phyloP scores from a whole-genome alignment of 1,284 basidiomycete genomes.

The Leucoagaricus sp. region DNA sequence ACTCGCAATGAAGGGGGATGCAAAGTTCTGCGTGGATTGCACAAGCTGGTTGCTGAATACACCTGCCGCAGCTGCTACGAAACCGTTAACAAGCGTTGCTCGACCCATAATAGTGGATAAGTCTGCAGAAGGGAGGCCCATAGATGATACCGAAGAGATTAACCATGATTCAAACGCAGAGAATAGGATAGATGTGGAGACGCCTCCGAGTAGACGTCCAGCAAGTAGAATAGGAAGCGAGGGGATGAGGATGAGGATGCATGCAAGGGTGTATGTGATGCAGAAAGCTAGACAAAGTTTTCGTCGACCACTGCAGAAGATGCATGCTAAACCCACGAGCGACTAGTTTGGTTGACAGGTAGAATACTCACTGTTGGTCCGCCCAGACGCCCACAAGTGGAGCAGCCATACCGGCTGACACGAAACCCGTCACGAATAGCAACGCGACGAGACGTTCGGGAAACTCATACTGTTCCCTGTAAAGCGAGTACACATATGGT shows the following conservation, averaged over 20 bases:
- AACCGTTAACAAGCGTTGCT: conserved; percentile 70
- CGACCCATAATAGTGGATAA: conserved; percentile 72
- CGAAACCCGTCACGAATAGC: conserved; percentile 72
- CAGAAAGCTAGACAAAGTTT: conserved; percentile 69
- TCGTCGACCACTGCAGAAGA: conserved; percentile 57
- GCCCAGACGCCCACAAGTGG: conserved; percentile 76
- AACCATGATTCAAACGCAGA: conserved; percentile 78
- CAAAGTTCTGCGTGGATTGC: conserved; percentile 45
- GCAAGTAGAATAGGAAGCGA: conserved; percentile 58
- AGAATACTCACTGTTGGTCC: conserved; percentile 61
- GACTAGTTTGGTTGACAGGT: background rate
- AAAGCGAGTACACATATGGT: conserved; percentile 73
- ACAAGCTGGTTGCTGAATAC: conserved; percentile 67
- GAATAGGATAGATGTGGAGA: conserved; percentile 74
- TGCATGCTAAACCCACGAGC: conserved; percentile 1
- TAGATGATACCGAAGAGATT: conserved; percentile 55
- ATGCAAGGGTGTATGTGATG: conserved; percentile 59
- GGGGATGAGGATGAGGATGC: conserved; percentile 56
- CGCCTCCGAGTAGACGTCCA: conserved; percentile 65
- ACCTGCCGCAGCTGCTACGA: conserved; percentile 68
- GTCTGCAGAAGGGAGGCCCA: conserved; percentile 53
- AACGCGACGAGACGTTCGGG: conserved; percentile 65
- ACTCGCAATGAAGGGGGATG: conserved; percentile 67
- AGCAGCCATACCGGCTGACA: conserved; percentile 66
- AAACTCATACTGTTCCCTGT: conserved; percentile 67